phyloP scores from a whole-genome alignment of 2,329 filamentous ascomycete species.

The Rutstroemia sp. region DNA sequence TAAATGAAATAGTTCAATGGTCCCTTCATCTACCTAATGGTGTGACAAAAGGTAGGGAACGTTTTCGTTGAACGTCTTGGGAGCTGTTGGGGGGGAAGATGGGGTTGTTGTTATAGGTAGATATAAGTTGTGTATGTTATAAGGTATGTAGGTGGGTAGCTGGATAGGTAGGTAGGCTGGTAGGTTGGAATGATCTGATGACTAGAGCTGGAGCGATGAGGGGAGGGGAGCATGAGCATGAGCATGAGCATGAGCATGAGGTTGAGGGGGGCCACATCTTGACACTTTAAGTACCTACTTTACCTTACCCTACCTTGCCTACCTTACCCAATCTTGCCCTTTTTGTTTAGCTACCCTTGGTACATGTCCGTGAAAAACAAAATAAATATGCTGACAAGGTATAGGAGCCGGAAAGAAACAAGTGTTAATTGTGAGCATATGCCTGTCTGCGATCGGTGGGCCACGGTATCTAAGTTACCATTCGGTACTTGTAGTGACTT shows the following conservation, averaged over 20 bases:
- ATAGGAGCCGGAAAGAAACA: slow-evolving; percentile 13
- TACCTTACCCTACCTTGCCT: too few relatives aligned
- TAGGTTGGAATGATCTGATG: slow-evolving; percentile 21
- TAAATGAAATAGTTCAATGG: slow-evolving; percentile 7
- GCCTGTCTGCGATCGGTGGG: slow-evolving; percentile 24
- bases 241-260: too few relatives aligned
- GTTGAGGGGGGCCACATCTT: slow-evolving; percentile 12
- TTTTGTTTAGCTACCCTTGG: slow-evolving; percentile 9
- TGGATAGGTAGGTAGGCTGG: too few relatives aligned
- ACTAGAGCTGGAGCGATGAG: slow-evolving; percentile 6
- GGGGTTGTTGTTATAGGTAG: slow-evolving; percentile 7
- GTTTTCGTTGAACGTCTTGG: background rate
- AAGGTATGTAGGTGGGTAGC: too few relatives aligned
- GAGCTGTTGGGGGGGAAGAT: background rate
- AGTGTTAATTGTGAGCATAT: slow-evolving; percentile 9
- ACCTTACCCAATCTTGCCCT: too few relatives aligned
- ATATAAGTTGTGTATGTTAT: too few relatives aligned
- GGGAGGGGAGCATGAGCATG: background rate
- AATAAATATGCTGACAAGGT: slow-evolving; percentile 23
- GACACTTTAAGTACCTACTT: slow-evolving; percentile 16
- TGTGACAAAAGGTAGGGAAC: slow-evolving; percentile 1
- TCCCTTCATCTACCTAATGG: slow-evolving; percentile 1
- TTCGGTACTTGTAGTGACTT: slow-evolving; percentile 30
- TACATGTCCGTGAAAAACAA: slow-evolving; percentile 25
- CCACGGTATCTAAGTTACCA: slow-evolving; percentile 35